Conservation (phyloP, 2,329 filamentous ascomycete species). For the Fusarium nematophilum region DNA sequence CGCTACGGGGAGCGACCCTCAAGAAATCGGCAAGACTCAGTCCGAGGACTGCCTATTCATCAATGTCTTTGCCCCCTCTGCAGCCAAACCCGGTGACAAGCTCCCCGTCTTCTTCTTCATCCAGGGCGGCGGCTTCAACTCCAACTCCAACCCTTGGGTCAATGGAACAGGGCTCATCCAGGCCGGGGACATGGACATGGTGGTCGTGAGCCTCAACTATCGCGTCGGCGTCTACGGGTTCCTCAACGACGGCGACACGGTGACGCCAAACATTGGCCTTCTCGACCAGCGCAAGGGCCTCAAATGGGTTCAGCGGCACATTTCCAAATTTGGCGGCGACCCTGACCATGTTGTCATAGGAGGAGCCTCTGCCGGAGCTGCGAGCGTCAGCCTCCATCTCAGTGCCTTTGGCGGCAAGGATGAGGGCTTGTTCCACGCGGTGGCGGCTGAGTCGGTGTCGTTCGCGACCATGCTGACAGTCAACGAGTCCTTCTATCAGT, state of each 20-base stretch:
- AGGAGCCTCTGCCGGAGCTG: constrained; percentile 76
- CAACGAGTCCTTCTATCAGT: constrained; percentile 63
- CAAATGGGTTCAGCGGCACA: constrained; percentile 76
- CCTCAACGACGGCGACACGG: constrained; percentile 67
- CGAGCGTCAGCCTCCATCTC: constrained; percentile 73
- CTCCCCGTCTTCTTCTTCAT: constrained; percentile 73
- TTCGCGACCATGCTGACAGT: constrained; percentile 61
- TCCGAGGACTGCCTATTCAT: constrained; percentile 78
- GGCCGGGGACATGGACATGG: constrained; percentile 67
- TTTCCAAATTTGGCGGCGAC: constrained; percentile 75
- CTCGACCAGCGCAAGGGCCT: constrained; percentile 76
- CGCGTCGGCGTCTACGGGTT: constrained; percentile 81
- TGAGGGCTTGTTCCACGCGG: constrained; percentile 62
- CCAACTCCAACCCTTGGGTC: constrained; percentile 60
- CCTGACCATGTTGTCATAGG: constrained; percentile 75
- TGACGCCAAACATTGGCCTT: constrained; percentile 75
- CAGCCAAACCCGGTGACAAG: constrained; percentile 56
- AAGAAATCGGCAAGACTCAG: constrained; percentile 38
- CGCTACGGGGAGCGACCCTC: constrained; percentile 41
- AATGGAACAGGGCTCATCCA: constrained; percentile 71
- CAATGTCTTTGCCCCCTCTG: constrained; percentile 71
- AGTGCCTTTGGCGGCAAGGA: constrained; percentile 64
- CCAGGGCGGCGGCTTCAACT: constrained; percentile 71
- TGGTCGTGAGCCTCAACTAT: constrained; percentile 81
- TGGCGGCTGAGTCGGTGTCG: constrained; percentile 62